Evolutionary conservation across 2,329 filamentous ascomycete species (phyloP).

Genomic region (Ophiostoma quercus): DNA sequence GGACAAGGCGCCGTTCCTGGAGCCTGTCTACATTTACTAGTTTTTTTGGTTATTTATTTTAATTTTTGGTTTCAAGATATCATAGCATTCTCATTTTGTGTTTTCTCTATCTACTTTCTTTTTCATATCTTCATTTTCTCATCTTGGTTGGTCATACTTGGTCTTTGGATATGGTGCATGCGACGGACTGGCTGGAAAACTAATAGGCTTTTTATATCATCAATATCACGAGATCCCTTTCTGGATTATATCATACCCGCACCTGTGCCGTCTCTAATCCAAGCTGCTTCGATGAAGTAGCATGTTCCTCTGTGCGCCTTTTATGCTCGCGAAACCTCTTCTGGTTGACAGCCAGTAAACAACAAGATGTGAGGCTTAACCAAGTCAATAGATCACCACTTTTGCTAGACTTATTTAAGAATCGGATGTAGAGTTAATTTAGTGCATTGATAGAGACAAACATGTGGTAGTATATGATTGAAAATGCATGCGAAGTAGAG

Average conservation of each 20-base stretch:
- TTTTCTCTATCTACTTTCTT: neutral
- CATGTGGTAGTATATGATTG: neutral
- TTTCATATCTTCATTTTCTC: no score
- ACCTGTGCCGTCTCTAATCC: no score
- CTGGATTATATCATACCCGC: no score
- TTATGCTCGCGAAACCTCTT: no score
- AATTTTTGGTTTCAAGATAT: neutral
- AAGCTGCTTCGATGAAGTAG: no score
- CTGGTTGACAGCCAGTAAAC: no score
- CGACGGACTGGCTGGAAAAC: neutral
- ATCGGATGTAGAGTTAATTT: no score
- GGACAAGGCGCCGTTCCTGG: slow-evolving; percentile 30
- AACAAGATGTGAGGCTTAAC: no score
- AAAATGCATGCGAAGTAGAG: neutral
- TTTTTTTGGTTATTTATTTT: neutral
- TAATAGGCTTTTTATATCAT: neutral
- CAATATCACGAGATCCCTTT: no score
- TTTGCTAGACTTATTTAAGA: no score
- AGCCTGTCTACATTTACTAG: slow-evolving; percentile 30
- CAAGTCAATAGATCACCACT: no score
- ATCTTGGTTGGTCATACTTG: neutral
- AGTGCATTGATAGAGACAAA: neutral
- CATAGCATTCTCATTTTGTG: neutral
- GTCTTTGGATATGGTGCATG: neutral
- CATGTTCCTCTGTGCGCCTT: no score